A percentile compares a stretch with the other conserved stretches of the same genome.
phyloP scores from a whole-genome alignment of 2,329 filamentous ascomycete species.

The Dactylellina parvicollis region DNA sequence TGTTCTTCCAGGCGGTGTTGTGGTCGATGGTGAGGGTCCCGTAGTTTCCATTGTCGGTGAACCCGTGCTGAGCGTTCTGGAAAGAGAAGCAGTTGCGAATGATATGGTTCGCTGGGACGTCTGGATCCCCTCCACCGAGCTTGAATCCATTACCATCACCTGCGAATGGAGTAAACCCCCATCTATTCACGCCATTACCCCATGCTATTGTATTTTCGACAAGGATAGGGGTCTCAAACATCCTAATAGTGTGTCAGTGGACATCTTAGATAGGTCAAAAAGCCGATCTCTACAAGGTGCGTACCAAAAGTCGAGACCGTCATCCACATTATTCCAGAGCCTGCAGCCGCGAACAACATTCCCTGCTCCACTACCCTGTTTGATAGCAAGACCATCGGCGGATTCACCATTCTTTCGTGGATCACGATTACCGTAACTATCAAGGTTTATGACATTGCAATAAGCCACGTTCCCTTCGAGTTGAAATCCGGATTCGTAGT shows the following conservation, averaged over 20 bases:
- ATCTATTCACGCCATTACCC: conserved; percentile 65
- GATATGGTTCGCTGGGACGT: conserved; percentile 63
- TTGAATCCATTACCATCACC: conserved; percentile 67
- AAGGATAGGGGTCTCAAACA: conserved; percentile 63
- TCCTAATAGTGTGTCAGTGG: too few species aligned
- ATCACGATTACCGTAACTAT: conserved; percentile 64
- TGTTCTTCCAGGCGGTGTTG: conserved; percentile 65
- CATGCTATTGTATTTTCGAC: conserved; percentile 64
- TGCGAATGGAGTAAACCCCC: conserved; percentile 63
- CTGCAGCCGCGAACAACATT: conserved; percentile 64
- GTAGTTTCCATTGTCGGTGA: conserved; percentile 64
- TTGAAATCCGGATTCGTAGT: conserved; percentile 62
- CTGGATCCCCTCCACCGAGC: conserved; percentile 62
- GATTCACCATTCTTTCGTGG: conserved; percentile 67
- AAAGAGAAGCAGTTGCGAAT: conserved; percentile 65
- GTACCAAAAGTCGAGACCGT: conserved; percentile 64
- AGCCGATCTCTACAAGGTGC: too few species aligned
- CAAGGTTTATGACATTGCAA: conserved; percentile 63
- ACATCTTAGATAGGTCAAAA: too few species aligned
- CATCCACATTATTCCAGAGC: conserved; percentile 67
- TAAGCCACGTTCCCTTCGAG: conserved; percentile 60
- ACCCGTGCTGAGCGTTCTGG: conserved; percentile 63
- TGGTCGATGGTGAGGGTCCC: conserved; percentile 62
- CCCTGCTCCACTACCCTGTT: conserved; percentile 64
- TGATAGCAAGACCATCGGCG: conserved; percentile 66